Evolutionary conservation across 169 alveolate genomes (phyloP).

Genomic region (Plasmodium knowlesi): DNA sequence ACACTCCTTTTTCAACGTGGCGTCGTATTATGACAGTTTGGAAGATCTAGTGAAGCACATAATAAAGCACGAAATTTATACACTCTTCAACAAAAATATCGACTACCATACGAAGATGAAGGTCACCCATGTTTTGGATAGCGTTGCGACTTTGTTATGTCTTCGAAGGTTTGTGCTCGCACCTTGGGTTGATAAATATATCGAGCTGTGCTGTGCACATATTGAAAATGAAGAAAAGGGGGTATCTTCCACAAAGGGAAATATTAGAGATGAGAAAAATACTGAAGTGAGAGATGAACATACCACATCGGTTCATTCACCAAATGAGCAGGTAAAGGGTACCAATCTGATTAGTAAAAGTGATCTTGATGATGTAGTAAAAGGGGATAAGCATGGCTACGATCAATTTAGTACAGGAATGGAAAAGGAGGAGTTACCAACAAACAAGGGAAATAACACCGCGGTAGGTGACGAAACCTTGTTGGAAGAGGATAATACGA

Average conservation of each 20-base stretch:
- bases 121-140: slow-evolving; percentile 40
- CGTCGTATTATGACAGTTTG: slow-evolving; percentile 27
- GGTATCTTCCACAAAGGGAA: not conserved
- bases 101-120: slow-evolving; percentile 67
- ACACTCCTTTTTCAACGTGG: slow-evolving; percentile 31
- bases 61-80: slow-evolving; percentile 65
- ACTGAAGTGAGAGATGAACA: slow-evolving; percentile 5
- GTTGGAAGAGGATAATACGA: not conserved
- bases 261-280: not conserved
- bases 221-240: slow-evolving; percentile 2
- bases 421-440: not conserved
- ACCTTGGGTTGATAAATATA: slow-evolving; percentile 2
- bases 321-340: not conserved
- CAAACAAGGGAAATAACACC: not conserved
- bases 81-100: slow-evolving; percentile 38
- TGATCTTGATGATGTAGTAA: not conserved
- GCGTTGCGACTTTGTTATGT: slow-evolving; percentile 34
- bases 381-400: not conserved
- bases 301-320: not conserved
- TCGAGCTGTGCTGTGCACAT: slow-evolving; percentile 21
- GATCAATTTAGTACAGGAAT: not conserved
- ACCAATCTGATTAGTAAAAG: not conserved
- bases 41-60: slow-evolving; percentile 66
- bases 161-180: slow-evolving; percentile 16
- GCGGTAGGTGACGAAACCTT: not conserved